Base-by-base conservation (phyloP, 306 rosid species). In the Boehmeria nivea region DNA sequence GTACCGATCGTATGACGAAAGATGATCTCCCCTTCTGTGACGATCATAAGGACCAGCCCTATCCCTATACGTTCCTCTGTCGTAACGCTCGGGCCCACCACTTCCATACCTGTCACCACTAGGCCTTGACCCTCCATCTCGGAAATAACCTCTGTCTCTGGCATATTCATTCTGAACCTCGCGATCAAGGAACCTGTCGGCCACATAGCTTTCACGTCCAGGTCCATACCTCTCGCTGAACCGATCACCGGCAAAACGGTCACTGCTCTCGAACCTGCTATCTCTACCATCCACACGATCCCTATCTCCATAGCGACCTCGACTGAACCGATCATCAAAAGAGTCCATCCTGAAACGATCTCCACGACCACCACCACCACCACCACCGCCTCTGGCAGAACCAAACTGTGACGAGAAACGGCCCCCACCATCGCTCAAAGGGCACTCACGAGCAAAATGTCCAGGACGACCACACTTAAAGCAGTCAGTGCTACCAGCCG, bases 401-500 rank as follows among this genome's bases (percentile, higher is more conserved):
- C 74, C 45, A 27, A 58, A 45, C 46, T 61, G 70, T 24, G 54
- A 53, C 3, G 68, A 66, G 47, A 64, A 64, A 27, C 71, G 62
- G 11, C 79, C 57, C 44, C 71, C 63, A 37, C 55, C 74, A 46
- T 65, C 64, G 20, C 14, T 66, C 48, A 63, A 66, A 34, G 68
- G 75, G 59, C 79, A 74, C 51, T 74, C 79, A 15, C 75, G 56
- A 6, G 79, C 79, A 61, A 61, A 68, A 42, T 74, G 79, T 33
- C 79, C 79, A 43, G 44, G 79, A 34, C 71, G 75, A 12, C 75
- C 75, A 40, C 79, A 74, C 57, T 74, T 74, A 56, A 63, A 74
- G 63, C 79, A 74, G 21, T 74, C 79, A 46, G 64, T 45, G 28
- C 44, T 70, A 49, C 75, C 69, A 0, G 47, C 64, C 12, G 65